phyloP scores from a whole-genome alignment of 2,329 filamentous ascomycete species.

The Stemphylium vesicarium region DNA sequence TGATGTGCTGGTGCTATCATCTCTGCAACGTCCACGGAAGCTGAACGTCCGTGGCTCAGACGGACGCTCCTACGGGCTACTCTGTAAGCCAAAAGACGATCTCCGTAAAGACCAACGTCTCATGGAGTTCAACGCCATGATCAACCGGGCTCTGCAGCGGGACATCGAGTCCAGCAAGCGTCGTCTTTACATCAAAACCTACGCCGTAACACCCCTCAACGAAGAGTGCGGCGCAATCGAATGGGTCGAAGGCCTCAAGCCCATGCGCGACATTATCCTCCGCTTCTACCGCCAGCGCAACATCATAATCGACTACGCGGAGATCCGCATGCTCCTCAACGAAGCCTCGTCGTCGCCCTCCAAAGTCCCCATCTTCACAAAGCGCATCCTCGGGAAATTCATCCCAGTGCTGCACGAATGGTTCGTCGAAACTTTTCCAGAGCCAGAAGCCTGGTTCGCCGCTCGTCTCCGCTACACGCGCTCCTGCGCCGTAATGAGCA shows the following conservation, averaged over 20 bases:
- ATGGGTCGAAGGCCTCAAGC: constrained; percentile 96
- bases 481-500: constrained; percentile 98
- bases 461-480: constrained; percentile 89
- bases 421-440: constrained; percentile 95
- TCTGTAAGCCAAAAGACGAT: constrained; percentile 98
- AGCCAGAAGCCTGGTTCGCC: constrained; percentile 89
- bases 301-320: constrained; percentile 67
- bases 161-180: constrained; percentile 90
- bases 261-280: constrained; percentile 88
- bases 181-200: constrained; percentile 87
- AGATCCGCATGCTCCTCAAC: constrained; percentile 68
- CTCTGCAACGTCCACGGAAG: constrained; percentile 89
- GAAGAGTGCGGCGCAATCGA: constrained; percentile 98
- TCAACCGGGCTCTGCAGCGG: constrained; percentile 90
- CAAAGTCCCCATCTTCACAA: constrained; percentile 75
- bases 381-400: constrained; percentile 72
- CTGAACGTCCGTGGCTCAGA: constrained; percentile 88
- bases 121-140: constrained; percentile 99
- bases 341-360: constrained; percentile 68
- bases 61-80: constrained; percentile 83
- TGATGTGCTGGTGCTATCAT: constrained; percentile 87
- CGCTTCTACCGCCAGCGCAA: constrained; percentile 77
- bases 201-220: constrained; percentile 94
- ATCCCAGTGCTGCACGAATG: constrained; percentile 87
- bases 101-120: constrained; percentile 95